phyloP scores from a whole-genome alignment of 2,329 filamentous ascomycete genomes.

The Ceratocystis destructans region DNA sequence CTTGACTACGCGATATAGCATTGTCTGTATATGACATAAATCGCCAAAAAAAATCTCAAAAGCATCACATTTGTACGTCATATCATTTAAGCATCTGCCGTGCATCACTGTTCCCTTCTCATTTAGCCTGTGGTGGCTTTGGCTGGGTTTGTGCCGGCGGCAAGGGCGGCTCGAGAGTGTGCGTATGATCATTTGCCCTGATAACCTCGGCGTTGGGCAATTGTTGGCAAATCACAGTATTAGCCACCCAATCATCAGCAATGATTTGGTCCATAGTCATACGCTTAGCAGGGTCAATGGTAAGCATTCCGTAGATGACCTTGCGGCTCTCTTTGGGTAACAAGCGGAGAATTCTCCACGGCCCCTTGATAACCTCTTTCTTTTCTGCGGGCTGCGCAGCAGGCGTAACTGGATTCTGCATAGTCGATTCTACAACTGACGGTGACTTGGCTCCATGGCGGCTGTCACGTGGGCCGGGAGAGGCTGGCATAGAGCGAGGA shows the following conservation, averaged over 20 bases:
- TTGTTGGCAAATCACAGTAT: slow-evolving; percentile 72
- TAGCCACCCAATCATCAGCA: slow-evolving; percentile 78
- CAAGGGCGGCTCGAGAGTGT: slow-evolving; percentile 65
- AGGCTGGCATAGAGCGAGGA: slow-evolving; percentile 13
- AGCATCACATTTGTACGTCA: not conserved
- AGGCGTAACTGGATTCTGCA: slow-evolving; percentile 16
- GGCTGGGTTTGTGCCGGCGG: slow-evolving; percentile 25
- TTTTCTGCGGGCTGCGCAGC: slow-evolving; percentile 30
- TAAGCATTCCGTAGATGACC: slow-evolving; percentile 85
- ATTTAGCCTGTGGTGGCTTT: slow-evolving; percentile 10
- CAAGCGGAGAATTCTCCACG: slow-evolving; percentile 76
- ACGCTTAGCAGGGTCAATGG: slow-evolving; percentile 68
- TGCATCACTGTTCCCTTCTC: not conserved
- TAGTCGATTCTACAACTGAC: slow-evolving; percentile 12
- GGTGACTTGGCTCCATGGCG: slow-evolving; percentile 15
- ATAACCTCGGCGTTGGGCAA: slow-evolving; percentile 55
- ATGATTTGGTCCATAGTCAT: slow-evolving; percentile 78
- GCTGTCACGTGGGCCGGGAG: slow-evolving; percentile 8
- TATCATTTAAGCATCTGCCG: not conserved
- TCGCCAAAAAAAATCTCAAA: not conserved
- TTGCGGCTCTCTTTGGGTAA: slow-evolving; percentile 79
- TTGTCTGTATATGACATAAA: not conserved
- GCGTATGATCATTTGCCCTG: slow-evolving; percentile 62
- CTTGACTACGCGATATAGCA: not conserved
- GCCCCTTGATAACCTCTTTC: slow-evolving; percentile 76